Base-by-base conservation (phyloP, 2,329 filamentous ascomycete genomes). In the Calonectria pseudoreteaudii region DNA sequence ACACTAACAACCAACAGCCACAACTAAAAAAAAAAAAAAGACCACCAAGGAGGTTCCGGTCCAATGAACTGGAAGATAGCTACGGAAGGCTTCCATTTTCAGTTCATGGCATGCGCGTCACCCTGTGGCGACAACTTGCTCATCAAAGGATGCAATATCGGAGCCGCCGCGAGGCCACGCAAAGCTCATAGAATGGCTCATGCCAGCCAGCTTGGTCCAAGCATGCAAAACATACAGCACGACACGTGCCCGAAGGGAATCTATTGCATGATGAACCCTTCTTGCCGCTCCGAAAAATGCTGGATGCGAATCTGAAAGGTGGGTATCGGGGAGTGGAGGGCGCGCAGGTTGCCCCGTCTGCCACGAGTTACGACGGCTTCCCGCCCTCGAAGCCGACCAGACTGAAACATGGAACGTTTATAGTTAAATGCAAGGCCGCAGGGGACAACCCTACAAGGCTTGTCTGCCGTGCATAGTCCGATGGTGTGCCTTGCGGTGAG, bases 331-430 rank as follows among this genome's bases (percentile, higher is more conserved):
- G 34, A 11, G 38, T 7, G 10, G 4, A 20, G 20, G 7, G 7
- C 41, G 41, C 41, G 10, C 41, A 44, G 41, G 41, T 18, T 47
- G 44, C 26, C 50, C 56, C 56, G n/a, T 41, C 49, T 23, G 66
- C 65, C 65, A 53, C 56, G 36, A 65, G 28, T 50, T 3, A 31
- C 20, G 38, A 30, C 36, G 14, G 36, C 23, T 38, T 41, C 56
- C 34, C 56, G 38, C n/a, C 56, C 56, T 41, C 38, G n/a, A 38
- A 67, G 26, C 49, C 65, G 1, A 20, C 30, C 13, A 36, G 52
- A 70, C 71, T 71, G 71, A 74, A 75, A 74, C 73, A 36, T 34
- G 68, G 31, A 66, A 66, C 66, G 50, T 60, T 66, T 20, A 36
- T 52, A 66, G 23, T 30, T 44, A 53, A 52, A 28, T 30, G 38